phyloP scores from a whole-genome alignment of 1,284 basidiomycete genomes.

The Irpex lacteus region DNA sequence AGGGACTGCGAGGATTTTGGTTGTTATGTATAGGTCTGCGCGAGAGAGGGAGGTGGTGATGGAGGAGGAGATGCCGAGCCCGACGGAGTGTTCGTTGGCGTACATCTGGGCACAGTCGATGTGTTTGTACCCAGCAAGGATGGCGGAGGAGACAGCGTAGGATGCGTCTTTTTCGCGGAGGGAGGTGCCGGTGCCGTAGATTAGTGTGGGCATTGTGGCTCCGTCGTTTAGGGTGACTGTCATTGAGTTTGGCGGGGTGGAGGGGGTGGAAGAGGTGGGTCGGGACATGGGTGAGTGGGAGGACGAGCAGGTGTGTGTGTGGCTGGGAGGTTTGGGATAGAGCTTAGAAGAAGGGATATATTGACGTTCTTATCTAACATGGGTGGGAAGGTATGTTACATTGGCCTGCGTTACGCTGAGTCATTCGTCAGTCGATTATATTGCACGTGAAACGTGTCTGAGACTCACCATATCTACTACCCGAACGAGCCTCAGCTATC shows the following conservation, averaged over 20 bases:
- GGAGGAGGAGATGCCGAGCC: slow-evolving; percentile 36
- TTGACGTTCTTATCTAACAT: too few species aligned
- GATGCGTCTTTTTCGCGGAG: slow-evolving; percentile 47
- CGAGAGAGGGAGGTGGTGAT: slow-evolving; percentile 38
- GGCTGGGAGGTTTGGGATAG: too few species aligned
- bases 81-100: slow-evolving; percentile 55
- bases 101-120: slow-evolving; percentile 68
- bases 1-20: slow-evolving; percentile 43
- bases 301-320: too few species aligned
- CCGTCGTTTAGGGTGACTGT: slow-evolving; percentile 54
- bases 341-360: too few species aligned
- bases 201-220: slow-evolving; percentile 49
- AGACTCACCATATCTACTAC: too few species aligned
- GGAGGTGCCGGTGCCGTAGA: slow-evolving; percentile 64
- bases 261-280: not conserved
- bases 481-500: too few species aligned
- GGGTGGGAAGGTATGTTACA: too few species aligned
- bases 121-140: slow-evolving; percentile 61
- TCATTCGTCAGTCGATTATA: too few species aligned
- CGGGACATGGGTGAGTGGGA: not conserved
- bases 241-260: not conserved
- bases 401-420: too few species aligned
- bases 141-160: slow-evolving; percentile 45
- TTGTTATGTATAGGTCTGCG: slow-evolving; percentile 57
- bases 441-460: accelerated